Base-by-base conservation (phyloP, 257 asterid species). In the Marsdenia floribunda region DNA sequence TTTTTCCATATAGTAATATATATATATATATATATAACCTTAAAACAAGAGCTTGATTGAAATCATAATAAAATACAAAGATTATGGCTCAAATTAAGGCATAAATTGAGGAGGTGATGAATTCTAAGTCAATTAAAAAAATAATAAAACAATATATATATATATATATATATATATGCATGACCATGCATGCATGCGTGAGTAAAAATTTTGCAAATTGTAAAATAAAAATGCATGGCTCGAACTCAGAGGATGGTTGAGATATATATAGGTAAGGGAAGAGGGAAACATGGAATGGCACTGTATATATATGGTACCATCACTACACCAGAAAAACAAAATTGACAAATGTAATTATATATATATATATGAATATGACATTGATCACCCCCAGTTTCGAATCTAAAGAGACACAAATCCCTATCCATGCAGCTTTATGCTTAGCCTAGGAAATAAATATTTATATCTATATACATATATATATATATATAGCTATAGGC, bases 211-310 rank as follows among this genome's bases (percentile, higher is more conserved):
- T 22, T 61, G 11, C 60, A 11, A 55, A 50, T 42, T 16, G 40
- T 10, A 49, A 12, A 65, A 72, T 60, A 21, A 75, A 78, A 75
- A 19, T 55, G 61, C 61, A 11, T 54, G 78, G 78, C 60, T 10
- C 72, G 63, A 1, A 63, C 26, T 26, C 37, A 77, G 69, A 80
- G 78, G 55, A 15, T 21, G 29, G 42, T 2, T 52, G 54, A 35
- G 6, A 47, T 60, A 44, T 11, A 47, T 60, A 44, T 11, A 44
- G 57, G 87, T 82, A 71, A 75, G 74, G 78, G 71, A 58, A 55
- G 86, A 86, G 87, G 89, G 87, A 83, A 83, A 83, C 88, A 87
- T 59, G 87, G 85, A 50, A 81, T 78, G 63, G 26, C 70, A 79
- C 40, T 73, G 85, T 83, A 50, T 67, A 58, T 47, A 50, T 67